These are phyloP conservation scores for Ganoderma sp. DNA, from an alignment of 1,284 basidiomycete species.

Conservation along the genomic window DNA sequence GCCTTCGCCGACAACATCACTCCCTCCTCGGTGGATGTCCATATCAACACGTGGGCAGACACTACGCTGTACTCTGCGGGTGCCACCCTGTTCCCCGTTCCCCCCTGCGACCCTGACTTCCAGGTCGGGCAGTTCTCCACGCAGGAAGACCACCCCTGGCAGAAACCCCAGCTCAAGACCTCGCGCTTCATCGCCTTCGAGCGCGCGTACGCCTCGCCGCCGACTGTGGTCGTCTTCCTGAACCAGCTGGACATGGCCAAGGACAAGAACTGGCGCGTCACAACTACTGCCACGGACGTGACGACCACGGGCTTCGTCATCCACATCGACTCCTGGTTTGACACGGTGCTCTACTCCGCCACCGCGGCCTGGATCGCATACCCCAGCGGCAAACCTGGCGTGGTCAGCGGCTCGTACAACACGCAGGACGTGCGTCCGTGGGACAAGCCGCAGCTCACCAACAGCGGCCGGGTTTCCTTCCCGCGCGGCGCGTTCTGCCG, in stretches of 20 bases:
- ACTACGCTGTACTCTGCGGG: neutral
- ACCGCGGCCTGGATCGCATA: conserved; percentile 19
- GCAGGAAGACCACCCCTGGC: neutral
- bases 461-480: neutral
- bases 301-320: conserved; percentile 14
- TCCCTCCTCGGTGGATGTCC: neutral
- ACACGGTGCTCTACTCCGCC: conserved; percentile 12
- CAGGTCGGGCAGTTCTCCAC: conserved; percentile 14
- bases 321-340: conserved; percentile 19
- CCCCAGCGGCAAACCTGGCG: conserved; percentile 5
- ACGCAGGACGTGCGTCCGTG: conserved; percentile 11
- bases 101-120: conserved; percentile 17
- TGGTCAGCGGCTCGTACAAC: conserved; percentile 17
- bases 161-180: neutral
- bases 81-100: neutral
- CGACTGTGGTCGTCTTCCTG: neutral
- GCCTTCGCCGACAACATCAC: neutral
- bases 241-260: neutral
- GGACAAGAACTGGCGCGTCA: conserved; percentile 4
- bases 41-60: neutral
- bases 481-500: neutral
- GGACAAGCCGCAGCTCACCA: conserved; percentile 5
- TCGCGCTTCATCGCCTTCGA: neutral
- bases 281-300: conserved; percentile 2
- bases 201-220: neutral